Conservation (phyloP, 2,329 filamentous ascomycete species). For the Onygenales sp. region DNA sequence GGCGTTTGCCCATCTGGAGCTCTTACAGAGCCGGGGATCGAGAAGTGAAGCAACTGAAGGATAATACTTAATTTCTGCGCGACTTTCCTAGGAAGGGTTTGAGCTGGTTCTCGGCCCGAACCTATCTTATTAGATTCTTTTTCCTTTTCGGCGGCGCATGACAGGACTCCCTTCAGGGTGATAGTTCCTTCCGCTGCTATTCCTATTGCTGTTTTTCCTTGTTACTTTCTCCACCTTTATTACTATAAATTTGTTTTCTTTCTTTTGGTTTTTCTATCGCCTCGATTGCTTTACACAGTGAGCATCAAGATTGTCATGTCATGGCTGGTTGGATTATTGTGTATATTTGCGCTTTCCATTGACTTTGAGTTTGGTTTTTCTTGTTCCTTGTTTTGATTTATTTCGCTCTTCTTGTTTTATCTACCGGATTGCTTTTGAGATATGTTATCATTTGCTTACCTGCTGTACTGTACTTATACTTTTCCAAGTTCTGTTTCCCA, state of each 20-base stretch:
- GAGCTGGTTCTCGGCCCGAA: not conserved
- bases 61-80: not conserved
- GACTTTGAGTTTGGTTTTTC: constrained; percentile 3
- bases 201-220: not conserved
- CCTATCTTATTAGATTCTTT: not conserved
- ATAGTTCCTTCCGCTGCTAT: not conserved
- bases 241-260: not conserved
- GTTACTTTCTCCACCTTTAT: not conserved
- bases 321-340: constrained; percentile 2
- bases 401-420: not conserved
- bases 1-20: not conserved
- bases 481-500: not conserved
- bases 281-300: not conserved
- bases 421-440: not conserved
- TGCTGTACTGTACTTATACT: not conserved
- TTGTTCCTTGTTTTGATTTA: not conserved
- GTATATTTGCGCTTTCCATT: not conserved
- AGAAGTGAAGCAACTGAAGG: not conserved
- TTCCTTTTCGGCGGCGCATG: not conserved
- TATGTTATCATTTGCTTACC: constrained; percentile 1
- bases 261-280: not conserved
- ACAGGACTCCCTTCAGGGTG: not conserved
- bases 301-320: not conserved
- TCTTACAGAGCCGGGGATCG: not conserved
- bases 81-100: not conserved